These are phyloP conservation scores for Xylaria nigripes DNA, from an alignment of 495 filamentous ascomycete species.

Conservation along the genomic window DNA sequence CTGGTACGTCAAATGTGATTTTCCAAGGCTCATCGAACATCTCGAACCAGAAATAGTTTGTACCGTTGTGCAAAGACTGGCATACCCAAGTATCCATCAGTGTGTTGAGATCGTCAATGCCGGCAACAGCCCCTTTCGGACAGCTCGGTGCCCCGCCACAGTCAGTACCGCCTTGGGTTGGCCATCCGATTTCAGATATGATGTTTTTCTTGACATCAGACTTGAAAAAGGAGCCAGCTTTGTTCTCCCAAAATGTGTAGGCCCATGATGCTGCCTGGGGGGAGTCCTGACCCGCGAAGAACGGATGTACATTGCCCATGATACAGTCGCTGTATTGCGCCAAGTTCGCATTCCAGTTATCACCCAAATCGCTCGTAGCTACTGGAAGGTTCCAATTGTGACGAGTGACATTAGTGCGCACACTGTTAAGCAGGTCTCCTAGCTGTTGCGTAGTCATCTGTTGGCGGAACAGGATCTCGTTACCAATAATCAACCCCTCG, in stretches of 20 bases:
- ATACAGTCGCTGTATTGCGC: conserved; percentile 67
- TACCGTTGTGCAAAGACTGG: conserved; percentile 65
- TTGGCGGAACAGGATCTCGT: conserved; percentile 84
- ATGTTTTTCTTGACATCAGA: conserved; percentile 54
- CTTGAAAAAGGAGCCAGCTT: conserved; percentile 47
- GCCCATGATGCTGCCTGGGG: conserved; percentile 73
- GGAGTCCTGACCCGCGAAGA: conserved; percentile 76
- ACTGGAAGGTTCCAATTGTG: conserved; percentile 61
- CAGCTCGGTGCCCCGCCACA: conserved; percentile 55
- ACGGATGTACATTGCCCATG: conserved; percentile 97
- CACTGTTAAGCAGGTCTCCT: conserved; percentile 54
- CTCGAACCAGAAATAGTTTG: conserved; percentile 94
- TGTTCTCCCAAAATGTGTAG: conserved; percentile 71
- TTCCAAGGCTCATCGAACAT: conserved; percentile 98
- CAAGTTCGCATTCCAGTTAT: conserved; percentile 70
- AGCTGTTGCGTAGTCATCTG: conserved; percentile 59
- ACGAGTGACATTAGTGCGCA: conserved; percentile 62
- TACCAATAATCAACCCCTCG: conserved; percentile 84
- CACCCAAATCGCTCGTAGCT: conserved; percentile 85
- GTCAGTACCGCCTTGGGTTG: conserved; percentile 70
- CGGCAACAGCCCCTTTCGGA: conserved; percentile 60
- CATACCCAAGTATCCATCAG: conserved; percentile 88
- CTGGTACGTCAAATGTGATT: conserved; percentile 55
- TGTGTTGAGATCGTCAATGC: conserved; percentile 73
- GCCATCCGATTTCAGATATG: conserved; percentile 92